Evolutionary conservation across 2,329 filamentous ascomycete genomes (phyloP), one percentile per base, ranked within the genome.

Genomic region (Trichoderma sp.): DNA sequence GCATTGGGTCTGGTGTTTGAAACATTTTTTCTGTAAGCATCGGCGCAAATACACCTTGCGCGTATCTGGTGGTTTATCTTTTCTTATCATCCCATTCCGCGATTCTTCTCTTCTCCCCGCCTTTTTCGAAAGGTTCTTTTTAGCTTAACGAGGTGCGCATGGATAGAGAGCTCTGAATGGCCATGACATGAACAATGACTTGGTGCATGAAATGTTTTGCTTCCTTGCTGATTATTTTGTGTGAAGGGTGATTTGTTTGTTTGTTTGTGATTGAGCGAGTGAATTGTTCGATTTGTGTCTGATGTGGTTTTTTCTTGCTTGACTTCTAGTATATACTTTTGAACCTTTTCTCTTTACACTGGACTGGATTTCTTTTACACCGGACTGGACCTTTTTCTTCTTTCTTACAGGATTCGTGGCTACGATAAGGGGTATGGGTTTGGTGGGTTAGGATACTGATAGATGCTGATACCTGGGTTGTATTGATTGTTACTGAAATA

Each of bases 61-160:
- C 66, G 67, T 56, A 64, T 64, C 45, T 65, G 41, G 60, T 45
- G 60, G 24, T 63, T 71, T 71, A 14, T 66, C 69, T 75, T 71
- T 27, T 75, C 27, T 69, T 35, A 27, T 29, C n/a, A 31, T 62
- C 29, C 59, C 29, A 11, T 29, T 18, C 59, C 27, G 59, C 27
- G 27, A 21, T 14, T 45, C 18, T 27, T 45, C 24, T 35, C 41
- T 63, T 65, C 64, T 74, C 72, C 16, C 35, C 50, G 41, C 64
- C 8, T 24, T 24, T 45, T 35, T 21, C 50, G 75, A 60, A 45
- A n/a, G n/a, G 33, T 21, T 63, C 11, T 75, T 74, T 71, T 77
- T 76, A 77, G 77, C 56, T 72, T 78, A 68, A 78, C 75, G 78
- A 78, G 77, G 76, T 79, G 75, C 18, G 41, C 75, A 80, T 78